Base-by-base conservation (phyloP, 2,329 filamentous ascomycete genomes). In the Acarospora socialis region DNA sequence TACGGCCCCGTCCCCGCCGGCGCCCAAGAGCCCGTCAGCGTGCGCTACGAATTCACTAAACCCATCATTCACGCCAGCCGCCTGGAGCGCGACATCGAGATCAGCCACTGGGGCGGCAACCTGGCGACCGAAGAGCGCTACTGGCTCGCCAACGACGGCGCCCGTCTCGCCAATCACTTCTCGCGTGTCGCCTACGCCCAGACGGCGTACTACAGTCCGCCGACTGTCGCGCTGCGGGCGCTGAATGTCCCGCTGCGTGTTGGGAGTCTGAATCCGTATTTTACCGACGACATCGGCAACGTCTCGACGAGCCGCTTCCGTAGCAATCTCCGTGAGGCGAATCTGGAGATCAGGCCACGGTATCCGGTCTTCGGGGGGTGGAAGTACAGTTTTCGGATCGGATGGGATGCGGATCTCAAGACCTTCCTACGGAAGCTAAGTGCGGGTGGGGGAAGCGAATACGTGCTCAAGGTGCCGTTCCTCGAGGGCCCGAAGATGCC, bases 91-190 rank as follows among this genome's bases (percentile, higher is more conserved):
- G 86, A 95, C 49, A 63, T 98, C 41, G 90, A 98, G 56, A 78
- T 98, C 46, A 92, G 82, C 52, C 90, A 95, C 58, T 98, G 90
- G 90, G 90, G 90, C 44, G 90, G 90, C 40, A 98, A 98, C 53
- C 60, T 95, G 33, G 90, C 90, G 2, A 83, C 86, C 30, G 90
- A 98, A 60, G 90, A 98, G 61, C 74, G 82, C 36, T 94, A 93
- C 60, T 82, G 78, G 56, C 67, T 95, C 44, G 72, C 73, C 48
- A 87, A 98, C 65, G 74, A 79, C 41, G 90, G 80, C 41, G 92
- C 90, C 30, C 77, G 80, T 54, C 65, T 87, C 30, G 68, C 70
- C 20, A 64, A 66, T 36, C 72, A 77, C 21, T 87, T 90, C 60
- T 78, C 73, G 48, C 73, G 81, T 20, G 75, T 83, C 41, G 73